Percentiles rank a stretch among this genome's conserved stretches.
phyloP scores from a whole-genome alignment of 2,329 filamentous ascomycete species.

The Bertia moriformis region DNA sequence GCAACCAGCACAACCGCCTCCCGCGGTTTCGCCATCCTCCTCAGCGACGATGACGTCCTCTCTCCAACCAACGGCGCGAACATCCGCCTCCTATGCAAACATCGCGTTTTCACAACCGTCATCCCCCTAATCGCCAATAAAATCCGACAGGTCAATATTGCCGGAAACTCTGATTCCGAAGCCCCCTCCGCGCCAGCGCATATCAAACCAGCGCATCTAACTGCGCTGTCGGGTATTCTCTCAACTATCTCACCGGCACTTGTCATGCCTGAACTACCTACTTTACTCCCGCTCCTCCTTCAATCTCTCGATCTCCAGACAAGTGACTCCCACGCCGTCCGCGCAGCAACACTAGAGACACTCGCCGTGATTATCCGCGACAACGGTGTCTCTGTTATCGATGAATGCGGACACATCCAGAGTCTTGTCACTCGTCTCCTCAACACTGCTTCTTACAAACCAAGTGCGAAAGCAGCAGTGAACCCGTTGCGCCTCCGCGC shows the following conservation, averaged over 20 bases:
- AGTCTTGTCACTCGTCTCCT: slow-evolving; percentile 41
- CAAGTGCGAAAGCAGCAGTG: neutral
- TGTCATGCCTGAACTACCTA: slow-evolving; percentile 39
- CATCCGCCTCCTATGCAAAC: slow-evolving; percentile 46
- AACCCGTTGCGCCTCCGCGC: slow-evolving; percentile 11
- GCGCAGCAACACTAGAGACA: slow-evolving; percentile 43
- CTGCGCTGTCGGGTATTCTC: slow-evolving; percentile 47
- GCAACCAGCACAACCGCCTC: slow-evolving; percentile 33
- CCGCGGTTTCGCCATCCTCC: slow-evolving; percentile 40
- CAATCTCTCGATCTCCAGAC: slow-evolving; percentile 42
- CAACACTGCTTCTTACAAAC: slow-evolving; percentile 20
- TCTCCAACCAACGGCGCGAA: slow-evolving; percentile 44
- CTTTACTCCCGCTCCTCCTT: slow-evolving; percentile 42
- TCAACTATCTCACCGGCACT: slow-evolving; percentile 42
- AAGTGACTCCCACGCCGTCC: slow-evolving; percentile 31
- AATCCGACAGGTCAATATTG: neutral
- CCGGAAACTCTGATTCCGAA: neutral
- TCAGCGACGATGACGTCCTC: slow-evolving; percentile 45
- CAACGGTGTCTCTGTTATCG: slow-evolving; percentile 31
- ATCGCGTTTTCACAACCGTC: slow-evolving; percentile 45
- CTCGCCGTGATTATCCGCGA: slow-evolving; percentile 41
- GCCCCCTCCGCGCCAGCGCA: slow-evolving; percentile 3
- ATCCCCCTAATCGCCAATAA: slow-evolving; percentile 34
- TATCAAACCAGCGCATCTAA: slow-evolving; percentile 44
- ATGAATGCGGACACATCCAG: slow-evolving; percentile 35